A percentile compares a stretch with the other conserved stretches of the same genome.
Conservation (phyloP, 2,329 filamentous ascomycete species). For the Volutella citrinella region DNA sequence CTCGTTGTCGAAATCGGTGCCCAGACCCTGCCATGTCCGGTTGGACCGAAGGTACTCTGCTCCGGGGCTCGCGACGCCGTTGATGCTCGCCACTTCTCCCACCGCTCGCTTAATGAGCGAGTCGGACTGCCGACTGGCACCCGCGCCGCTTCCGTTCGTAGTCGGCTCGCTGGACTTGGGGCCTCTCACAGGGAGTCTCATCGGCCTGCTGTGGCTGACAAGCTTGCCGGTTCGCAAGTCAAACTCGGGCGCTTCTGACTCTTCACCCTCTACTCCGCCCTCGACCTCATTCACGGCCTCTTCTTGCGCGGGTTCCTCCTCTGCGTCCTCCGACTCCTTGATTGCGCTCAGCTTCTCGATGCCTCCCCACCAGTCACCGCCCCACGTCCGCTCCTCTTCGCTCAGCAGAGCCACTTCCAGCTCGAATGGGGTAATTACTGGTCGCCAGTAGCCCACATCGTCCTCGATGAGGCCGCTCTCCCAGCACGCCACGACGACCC, state of each 20-base stretch:
- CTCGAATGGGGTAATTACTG: slow-evolving; percentile 94
- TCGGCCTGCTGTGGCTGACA: slow-evolving; percentile 73
- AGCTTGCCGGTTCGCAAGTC: slow-evolving; percentile 87
- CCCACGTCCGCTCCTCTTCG: slow-evolving; percentile 79
- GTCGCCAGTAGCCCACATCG: slow-evolving; percentile 75
- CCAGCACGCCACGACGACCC: slow-evolving; percentile 98
- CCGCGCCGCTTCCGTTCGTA: slow-evolving; percentile 13
- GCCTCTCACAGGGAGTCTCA: slow-evolving; percentile 47
- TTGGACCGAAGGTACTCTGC: slow-evolving; percentile 82
- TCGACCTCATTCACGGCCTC: slow-evolving; percentile 33
- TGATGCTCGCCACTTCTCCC: slow-evolving; percentile 75
- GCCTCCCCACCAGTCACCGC: slow-evolving; percentile 82
- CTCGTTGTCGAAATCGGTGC: slow-evolving; percentile 72
- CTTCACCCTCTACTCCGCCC: slow-evolving; percentile 55
- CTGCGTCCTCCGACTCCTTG: slow-evolving; percentile 40
- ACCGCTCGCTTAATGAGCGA: slow-evolving; percentile 56
- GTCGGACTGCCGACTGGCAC: slow-evolving; percentile 8
- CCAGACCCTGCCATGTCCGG: slow-evolving; percentile 87
- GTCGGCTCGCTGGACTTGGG: slow-evolving; percentile 7
- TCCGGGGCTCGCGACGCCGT: slow-evolving; percentile 84
- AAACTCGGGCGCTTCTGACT: slow-evolving; percentile 83
- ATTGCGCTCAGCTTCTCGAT: slow-evolving; percentile 74
- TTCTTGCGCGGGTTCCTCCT: slow-evolving; percentile 18
- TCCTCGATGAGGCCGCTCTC: slow-evolving; percentile 91
- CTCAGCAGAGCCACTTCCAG: slow-evolving; percentile 71